Evolutionary conservation across 1,284 basidiomycete species (phyloP).

Genomic region (Coniophora puteana): DNA sequence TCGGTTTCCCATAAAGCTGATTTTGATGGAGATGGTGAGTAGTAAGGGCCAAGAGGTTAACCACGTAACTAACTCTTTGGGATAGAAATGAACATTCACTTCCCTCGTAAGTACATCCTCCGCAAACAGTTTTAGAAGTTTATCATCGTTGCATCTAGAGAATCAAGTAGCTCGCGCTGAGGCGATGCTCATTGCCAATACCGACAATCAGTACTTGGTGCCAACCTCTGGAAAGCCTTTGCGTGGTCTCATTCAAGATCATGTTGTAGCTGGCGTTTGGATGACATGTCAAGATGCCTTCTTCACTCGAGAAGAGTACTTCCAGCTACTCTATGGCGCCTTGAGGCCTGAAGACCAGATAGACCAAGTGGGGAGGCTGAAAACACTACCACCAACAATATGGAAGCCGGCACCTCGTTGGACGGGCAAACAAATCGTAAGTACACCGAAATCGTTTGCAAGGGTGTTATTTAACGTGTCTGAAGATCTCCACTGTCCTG

Average conservation of each 20-base stretch:
- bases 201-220: constrained; percentile 98
- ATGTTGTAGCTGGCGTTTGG: constrained; percentile 98
- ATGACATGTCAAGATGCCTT: constrained; percentile 97
- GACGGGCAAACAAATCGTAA: constrained; percentile 98
- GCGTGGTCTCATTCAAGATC: constrained; percentile 98
- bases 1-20: constrained; percentile 60
- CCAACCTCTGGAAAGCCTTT: constrained; percentile 98
- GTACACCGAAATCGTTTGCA: constrained; percentile 22
- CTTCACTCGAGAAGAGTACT: constrained; percentile 95
- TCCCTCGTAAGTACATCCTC: constrained; percentile 92
- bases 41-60: constrained; percentile 5
- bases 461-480: constrained; percentile 4
- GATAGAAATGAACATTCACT: constrained; percentile 99
- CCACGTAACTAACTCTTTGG: constrained; percentile 12
- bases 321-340: constrained; percentile 95
- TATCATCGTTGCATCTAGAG: constrained; percentile 43
- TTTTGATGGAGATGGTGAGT: constrained; percentile 94
- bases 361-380: constrained; percentile 63
- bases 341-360: constrained; percentile 86
- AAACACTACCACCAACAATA: constrained; percentile 88
- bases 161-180: constrained; percentile 93
- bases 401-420: constrained; percentile 90
- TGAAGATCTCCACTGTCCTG: constrained; percentile 89
- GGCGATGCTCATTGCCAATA: constrained; percentile 94
- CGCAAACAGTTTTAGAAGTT: no score